phyloP scores from a whole-genome alignment of 345 rosid genomes.

The Citrus inodora region DNA sequence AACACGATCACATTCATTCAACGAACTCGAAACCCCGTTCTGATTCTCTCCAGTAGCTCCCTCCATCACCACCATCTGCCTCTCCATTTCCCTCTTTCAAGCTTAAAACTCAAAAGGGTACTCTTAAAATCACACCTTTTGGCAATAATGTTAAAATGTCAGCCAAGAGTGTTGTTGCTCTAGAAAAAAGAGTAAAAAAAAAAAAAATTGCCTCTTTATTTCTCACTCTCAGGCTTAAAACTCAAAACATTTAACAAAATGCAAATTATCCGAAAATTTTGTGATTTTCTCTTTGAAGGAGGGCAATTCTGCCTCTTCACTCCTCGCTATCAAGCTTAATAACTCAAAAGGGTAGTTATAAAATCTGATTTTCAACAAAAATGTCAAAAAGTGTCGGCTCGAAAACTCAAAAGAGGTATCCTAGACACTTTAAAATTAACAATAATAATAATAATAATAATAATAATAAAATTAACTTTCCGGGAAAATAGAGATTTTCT shows the following conservation, averaged over 20 bases:
- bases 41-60: background rate
- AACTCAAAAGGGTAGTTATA: constrained; percentile 5
- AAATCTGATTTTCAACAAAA: background rate
- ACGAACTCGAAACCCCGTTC: constrained; percentile 22
- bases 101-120: constrained; percentile 9
- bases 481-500: background rate
- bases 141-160: background rate
- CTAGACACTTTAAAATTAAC: background rate
- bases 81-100: constrained; percentile 20
- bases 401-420: background rate
- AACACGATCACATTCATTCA: constrained; percentile 4
- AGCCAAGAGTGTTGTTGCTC: background rate
- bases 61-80: constrained; percentile 7
- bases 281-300: too few species aligned
- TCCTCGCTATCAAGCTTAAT: background rate
- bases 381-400: background rate
- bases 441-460: too few species aligned
- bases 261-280: too few species aligned
- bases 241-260: too few species aligned
- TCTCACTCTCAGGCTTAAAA: too few species aligned
- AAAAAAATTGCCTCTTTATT: too few species aligned
- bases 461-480: background rate
- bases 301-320: constrained; percentile 16
- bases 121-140: background rate
- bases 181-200: too few species aligned